Percentiles rank a stretch among this genome's conserved stretches.
phyloP scores from a whole-genome alignment of 2,329 filamentous ascomycete species.

The Tolypocladium tropicale region DNA sequence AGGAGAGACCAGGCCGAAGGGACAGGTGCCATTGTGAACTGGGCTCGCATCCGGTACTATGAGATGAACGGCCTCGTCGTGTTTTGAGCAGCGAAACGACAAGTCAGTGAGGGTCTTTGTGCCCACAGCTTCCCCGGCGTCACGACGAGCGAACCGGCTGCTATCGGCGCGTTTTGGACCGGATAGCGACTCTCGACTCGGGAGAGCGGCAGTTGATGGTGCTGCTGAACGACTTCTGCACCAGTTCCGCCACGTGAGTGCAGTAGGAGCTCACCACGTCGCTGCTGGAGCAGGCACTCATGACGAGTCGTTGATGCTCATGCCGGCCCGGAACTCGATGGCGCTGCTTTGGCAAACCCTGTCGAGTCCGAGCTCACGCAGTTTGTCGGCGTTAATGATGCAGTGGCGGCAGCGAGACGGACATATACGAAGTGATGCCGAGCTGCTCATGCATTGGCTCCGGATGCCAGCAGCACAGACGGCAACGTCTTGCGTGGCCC shows the following conservation, averaged over 20 bases:
- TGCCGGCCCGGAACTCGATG: slow-evolving; percentile 58
- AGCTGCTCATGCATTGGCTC: slow-evolving; percentile 45
- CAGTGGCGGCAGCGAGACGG: slow-evolving; percentile 48
- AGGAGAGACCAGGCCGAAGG: slow-evolving; percentile 16
- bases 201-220: neutral
- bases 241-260: slow-evolving; percentile 12
- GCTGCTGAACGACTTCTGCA: neutral
- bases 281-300: slow-evolving; percentile 53
- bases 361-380: slow-evolving; percentile 41
- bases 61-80: slow-evolving; percentile 25
- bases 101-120: too few species aligned
- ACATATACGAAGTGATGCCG: slow-evolving; percentile 42
- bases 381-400: slow-evolving; percentile 46
- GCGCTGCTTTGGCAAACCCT: slow-evolving; percentile 46
- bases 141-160: neutral
- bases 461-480: slow-evolving; percentile 54
- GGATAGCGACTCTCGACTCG: neutral
- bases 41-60: slow-evolving; percentile 23
- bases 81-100: slow-evolving; percentile 11
- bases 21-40: slow-evolving; percentile 19
- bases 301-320: slow-evolving; percentile 51
- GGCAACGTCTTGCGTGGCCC: slow-evolving; percentile 41
- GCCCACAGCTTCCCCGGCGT: neutral
- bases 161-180: too few species aligned
- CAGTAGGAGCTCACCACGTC: slow-evolving; percentile 54